These are phyloP conservation scores for Mortierella sp. DNA, from an alignment of 371 early-diverging fungal genomes.

Conservation along the genomic window DNA sequence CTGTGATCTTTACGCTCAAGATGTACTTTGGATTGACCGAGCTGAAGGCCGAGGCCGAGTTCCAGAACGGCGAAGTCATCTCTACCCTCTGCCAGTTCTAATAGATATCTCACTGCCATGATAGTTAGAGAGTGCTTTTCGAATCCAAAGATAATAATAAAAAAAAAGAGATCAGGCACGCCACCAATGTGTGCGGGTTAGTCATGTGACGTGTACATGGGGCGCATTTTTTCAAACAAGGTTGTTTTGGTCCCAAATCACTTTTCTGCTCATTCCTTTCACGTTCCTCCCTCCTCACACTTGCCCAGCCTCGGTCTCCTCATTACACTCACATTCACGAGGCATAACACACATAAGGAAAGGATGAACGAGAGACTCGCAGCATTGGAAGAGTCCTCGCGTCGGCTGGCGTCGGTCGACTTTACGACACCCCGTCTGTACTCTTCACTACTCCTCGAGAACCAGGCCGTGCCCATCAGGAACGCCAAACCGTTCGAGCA, in stretches of 20 bases:
- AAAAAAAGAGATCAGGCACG: neutral
- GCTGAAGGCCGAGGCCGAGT: conserved; percentile 55
- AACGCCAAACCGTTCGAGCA: conserved; percentile 43
- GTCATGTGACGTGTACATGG: conserved; percentile 1
- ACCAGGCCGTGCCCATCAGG: conserved; percentile 43
- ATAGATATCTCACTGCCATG: conserved; percentile 8
- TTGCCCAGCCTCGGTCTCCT: neutral
- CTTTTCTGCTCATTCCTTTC: neutral
- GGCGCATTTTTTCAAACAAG: neutral
- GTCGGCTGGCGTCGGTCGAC: conserved; percentile 29
- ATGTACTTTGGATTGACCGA: conserved; percentile 56
- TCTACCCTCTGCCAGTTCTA: conserved; percentile 53
- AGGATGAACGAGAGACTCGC: conserved; percentile 23
- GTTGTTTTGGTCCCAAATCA: neutral
- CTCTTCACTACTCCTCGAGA: conserved; percentile 43
- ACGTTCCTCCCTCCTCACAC: neutral
- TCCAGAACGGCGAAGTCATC: conserved; percentile 51
- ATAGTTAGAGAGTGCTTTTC: neutral
- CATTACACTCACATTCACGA: neutral
- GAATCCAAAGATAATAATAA: neutral
- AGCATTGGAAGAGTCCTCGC: conserved; percentile 35
- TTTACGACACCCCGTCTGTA: conserved; percentile 49
- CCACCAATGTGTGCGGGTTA: neutral
- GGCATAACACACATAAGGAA: neutral
- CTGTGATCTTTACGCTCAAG: conserved; percentile 47